Evolutionary conservation across 75 land plant genomes (phyloP).

Genomic region (Azolla pinnata): DNA sequence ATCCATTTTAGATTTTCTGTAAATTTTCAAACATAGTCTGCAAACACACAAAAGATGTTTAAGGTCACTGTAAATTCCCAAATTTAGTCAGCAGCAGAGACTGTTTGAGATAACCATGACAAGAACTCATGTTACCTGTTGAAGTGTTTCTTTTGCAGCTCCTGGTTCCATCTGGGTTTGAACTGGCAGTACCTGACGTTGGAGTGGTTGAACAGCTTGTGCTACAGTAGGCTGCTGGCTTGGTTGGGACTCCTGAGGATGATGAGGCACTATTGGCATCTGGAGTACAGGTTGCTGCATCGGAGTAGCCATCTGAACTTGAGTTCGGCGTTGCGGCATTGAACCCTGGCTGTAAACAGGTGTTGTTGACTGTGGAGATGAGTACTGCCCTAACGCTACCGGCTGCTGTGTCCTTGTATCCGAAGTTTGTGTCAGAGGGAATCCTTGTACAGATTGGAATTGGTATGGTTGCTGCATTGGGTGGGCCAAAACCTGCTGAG

Average conservation of each 20-base stretch:
- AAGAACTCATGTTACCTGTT: too few relatives aligned
- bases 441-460: slow-evolving; percentile 13
- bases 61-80: too few relatives aligned
- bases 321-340: slow-evolving; percentile 24
- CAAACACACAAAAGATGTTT: too few relatives aligned
- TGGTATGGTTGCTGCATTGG: slow-evolving; percentile 29
- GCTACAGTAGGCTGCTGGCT: slow-evolving; percentile 27
- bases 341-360: slow-evolving; percentile 25
- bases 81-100: too few relatives aligned
- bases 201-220: slow-evolving; percentile 7
- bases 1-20: too few relatives aligned
- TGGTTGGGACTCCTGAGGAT: slow-evolving; percentile 30
- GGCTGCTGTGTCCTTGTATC: slow-evolving; percentile 27
- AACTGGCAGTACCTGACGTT: too few relatives aligned
- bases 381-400: slow-evolving; percentile 22
- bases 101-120: too few relatives aligned
- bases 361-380: slow-evolving; percentile 25
- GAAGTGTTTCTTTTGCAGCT: too few relatives aligned
- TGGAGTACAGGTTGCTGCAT: slow-evolving; percentile 37
- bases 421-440: slow-evolving; percentile 25
- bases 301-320: slow-evolving; percentile 19
- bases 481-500: slow-evolving; percentile 40
- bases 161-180: too few relatives aligned
- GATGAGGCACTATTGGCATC: slow-evolving; percentile 32
- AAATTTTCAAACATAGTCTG: too few relatives aligned